A percentile compares a stretch with the other conserved stretches of the same genome.
These are phyloP conservation scores for Oenanthe sinensis DNA, from an alignment of 129 eudicot genomes.

Conservation along the genomic window DNA sequence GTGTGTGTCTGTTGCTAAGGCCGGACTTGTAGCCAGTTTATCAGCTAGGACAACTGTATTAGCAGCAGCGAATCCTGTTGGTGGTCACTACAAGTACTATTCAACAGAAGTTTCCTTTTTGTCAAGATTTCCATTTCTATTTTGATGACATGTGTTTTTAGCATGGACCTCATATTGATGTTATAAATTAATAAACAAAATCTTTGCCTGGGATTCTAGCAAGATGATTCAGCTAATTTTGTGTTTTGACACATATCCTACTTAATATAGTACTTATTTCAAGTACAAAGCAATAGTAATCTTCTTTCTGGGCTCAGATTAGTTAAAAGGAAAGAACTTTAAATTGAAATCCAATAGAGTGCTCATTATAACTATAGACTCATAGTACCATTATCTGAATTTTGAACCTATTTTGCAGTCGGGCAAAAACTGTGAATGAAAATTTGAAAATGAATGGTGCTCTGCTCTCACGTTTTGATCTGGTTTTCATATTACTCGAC, in stretches of 20 bases:
- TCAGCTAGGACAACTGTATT: conserved; percentile 96
- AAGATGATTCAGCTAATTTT: not conserved
- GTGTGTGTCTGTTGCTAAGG: conserved; percentile 98
- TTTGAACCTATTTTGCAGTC: conserved; percentile 39
- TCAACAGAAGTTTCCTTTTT: not conserved
- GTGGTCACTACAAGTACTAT: conserved; percentile 92
- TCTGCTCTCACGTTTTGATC: conserved; percentile 85
- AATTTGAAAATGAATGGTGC: conserved; percentile 86
- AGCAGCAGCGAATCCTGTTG: conserved; percentile 99
- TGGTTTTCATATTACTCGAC: conserved; percentile 94
- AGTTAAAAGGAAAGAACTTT: not conserved
- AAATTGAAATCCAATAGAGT: not conserved
- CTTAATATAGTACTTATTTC: not conserved
- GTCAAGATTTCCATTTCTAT: not conserved
- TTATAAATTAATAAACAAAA: too few relatives aligned
- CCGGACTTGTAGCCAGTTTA: conserved; percentile 96
- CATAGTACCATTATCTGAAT: not conserved
- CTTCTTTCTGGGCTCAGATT: not conserved
- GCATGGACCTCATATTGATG: conserved; percentile 1
- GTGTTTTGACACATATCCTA: not conserved
- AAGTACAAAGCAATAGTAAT: not conserved
- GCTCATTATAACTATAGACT: not conserved
- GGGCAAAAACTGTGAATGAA: conserved; percentile 96
- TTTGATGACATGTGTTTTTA: not conserved
- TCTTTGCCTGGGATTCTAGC: not conserved